These are phyloP conservation scores for Epicoccum sorghinum DNA, from an alignment of 2,329 filamentous ascomycete genomes.

Conservation along the genomic window DNA sequence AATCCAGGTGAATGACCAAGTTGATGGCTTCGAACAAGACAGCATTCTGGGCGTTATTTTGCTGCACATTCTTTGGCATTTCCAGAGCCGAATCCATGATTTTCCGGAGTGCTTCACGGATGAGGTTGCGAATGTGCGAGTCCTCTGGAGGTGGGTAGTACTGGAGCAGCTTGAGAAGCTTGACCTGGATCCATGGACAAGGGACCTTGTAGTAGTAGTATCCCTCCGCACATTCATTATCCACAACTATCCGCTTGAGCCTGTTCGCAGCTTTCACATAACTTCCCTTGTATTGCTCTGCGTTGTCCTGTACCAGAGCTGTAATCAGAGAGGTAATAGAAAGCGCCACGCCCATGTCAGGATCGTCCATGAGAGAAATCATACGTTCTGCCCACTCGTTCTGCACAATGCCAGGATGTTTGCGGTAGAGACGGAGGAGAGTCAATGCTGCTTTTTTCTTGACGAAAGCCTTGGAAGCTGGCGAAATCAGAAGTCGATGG, in stretches of 20 bases:
- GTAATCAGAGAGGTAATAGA: slow-evolving; percentile 96
- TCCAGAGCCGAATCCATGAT: slow-evolving; percentile 92
- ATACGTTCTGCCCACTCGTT: slow-evolving; percentile 98
- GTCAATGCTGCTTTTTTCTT: slow-evolving; percentile 99
- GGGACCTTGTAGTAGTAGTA: slow-evolving; percentile 99
- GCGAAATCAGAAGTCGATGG: slow-evolving; percentile 90
- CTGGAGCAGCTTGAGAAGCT: slow-evolving; percentile 87
- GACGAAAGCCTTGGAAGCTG: slow-evolving; percentile 95
- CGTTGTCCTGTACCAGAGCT: slow-evolving; percentile 89
- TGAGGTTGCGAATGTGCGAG: slow-evolving; percentile 86
- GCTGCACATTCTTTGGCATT: slow-evolving; percentile 96
- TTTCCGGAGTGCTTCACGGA: slow-evolving; percentile 87
- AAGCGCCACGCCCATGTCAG: slow-evolving; percentile 89
- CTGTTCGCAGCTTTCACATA: slow-evolving; percentile 92
- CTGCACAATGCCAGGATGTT: slow-evolving; percentile 91
- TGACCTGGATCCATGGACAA: slow-evolving; percentile 97
- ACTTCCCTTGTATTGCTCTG: slow-evolving; percentile 91
- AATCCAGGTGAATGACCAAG: slow-evolving; percentile 95
- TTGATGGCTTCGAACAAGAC: slow-evolving; percentile 99
- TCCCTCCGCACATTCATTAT: slow-evolving; percentile 85
- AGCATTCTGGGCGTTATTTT: slow-evolving; percentile 98
- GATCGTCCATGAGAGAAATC: slow-evolving; percentile 98
- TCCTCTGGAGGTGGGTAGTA: slow-evolving; percentile 98
- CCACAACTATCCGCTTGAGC: slow-evolving; percentile 87
- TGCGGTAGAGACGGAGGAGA: slow-evolving; percentile 89